phyloP scores from a whole-genome alignment of 352 stramenopile species.

The Saprolegnia diclina region DNA sequence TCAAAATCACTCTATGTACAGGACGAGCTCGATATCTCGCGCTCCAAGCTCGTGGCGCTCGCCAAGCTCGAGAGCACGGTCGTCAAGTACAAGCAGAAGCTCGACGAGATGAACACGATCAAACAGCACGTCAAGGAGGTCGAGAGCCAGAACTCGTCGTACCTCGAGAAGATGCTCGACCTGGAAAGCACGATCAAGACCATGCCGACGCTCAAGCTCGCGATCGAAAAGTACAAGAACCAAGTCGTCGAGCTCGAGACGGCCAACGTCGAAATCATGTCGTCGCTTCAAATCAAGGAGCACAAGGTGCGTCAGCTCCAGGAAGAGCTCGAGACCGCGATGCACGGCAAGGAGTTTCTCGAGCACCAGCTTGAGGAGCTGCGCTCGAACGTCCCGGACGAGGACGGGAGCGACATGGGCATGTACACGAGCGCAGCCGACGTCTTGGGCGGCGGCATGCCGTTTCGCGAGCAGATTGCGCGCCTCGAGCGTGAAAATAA shows the following conservation, averaged over 20 bases:
- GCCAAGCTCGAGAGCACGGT: constrained; percentile 77
- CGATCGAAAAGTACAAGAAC: constrained; percentile 86
- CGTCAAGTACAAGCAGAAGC: constrained; percentile 80
- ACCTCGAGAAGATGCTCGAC: constrained; percentile 79
- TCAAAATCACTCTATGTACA: background rate
- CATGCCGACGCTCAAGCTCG: constrained; percentile 65
- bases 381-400: constrained; percentile 50
- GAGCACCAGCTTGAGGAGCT: constrained; percentile 79
- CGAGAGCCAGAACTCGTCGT: constrained; percentile 71
- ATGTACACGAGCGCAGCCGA: constrained; percentile 25
- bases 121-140: constrained; percentile 70
- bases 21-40: constrained; percentile 80
- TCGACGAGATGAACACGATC: constrained; percentile 81
- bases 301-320: constrained; percentile 76
- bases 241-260: constrained; percentile 84
- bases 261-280: constrained; percentile 67
- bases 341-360: constrained; percentile 80
- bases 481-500: constrained; percentile 72
- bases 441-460: constrained; percentile 15
- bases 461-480: constrained; percentile 34
- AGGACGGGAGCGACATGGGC: constrained; percentile 18
- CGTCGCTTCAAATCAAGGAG: constrained; percentile 72
- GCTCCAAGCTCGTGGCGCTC: constrained; percentile 74
- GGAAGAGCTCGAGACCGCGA: constrained; percentile 74
- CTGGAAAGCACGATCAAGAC: constrained; percentile 83